Base-by-base conservation (phyloP, 129 eudicot species). In the Flaveria sonorensis region DNA sequence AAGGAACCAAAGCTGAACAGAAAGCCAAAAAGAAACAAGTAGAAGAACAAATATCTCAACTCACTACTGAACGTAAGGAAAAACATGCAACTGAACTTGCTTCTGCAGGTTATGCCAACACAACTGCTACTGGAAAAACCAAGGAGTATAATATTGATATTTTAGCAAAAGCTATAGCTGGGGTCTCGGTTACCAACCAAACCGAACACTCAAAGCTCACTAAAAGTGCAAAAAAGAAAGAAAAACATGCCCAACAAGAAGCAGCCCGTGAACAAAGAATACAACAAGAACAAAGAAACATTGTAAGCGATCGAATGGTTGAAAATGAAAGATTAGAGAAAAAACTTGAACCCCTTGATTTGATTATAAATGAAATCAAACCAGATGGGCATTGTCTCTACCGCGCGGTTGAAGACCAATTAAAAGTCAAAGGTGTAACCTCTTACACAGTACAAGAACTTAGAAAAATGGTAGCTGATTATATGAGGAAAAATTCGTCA, bases 1-100 rank as follows among this genome's bases (percentile, higher is more conserved):
- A 91, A 93, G 97, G 98, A 63, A 94, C 96, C 82, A 94, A 94
- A 56, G 97, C 97, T 18, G 98, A 94, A 67, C 98, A 94, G 72
- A 94, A 94, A 75, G 96, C 98, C 59, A 91, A 91, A 82, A 91
- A 94, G 88, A 94, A 94, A 75, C 96, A 89, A 86, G 97, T 94
- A 23, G 98, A 94, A 68, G 97, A 94, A 68, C 90, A 89, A 71
- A 80, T 94, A 48, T 81, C 90, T 30, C 80, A 68, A 60, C 96
- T 89, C 42, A 91, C 92, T 6, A 75, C 77, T 9, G 86, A 89
- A 77, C 97, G 91, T 48, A 91, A 91, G 74, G 89, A 87, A 81
- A 87, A 79, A 72, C 97, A 94, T 42, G 87, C 89, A 8, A 78
- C 83, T 18, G 97, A 94, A 83, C 96, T 94, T 57, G 87, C 97